These are phyloP conservation scores for Parachaetomium inaequale DNA, from an alignment of 495 filamentous ascomycete genomes.

Conservation along the genomic window DNA sequence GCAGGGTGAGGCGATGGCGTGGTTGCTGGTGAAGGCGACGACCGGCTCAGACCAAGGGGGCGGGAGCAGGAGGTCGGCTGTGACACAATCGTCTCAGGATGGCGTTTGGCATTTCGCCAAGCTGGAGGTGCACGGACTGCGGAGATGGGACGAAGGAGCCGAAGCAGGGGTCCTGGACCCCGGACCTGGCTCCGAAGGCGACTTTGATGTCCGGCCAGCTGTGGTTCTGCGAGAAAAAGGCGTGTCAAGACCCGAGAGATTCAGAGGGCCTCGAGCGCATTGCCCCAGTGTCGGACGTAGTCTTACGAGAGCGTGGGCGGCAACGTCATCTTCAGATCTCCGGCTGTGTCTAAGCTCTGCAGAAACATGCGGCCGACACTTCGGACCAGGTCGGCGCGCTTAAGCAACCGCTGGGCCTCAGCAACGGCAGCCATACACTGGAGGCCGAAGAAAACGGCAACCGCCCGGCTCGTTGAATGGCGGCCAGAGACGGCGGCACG, in stretches of 20 bases:
- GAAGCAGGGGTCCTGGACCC: neutral
- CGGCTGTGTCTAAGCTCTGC: neutral
- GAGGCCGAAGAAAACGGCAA: constrained; percentile 3
- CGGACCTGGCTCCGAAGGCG: constrained; percentile 7
- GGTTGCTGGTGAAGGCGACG: neutral
- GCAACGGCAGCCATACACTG: constrained; percentile 1
- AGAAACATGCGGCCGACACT: constrained; percentile 15
- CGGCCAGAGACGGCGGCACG: constrained; percentile 1
- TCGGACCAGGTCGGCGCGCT: constrained; percentile 15
- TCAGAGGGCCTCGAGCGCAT: too few species aligned
- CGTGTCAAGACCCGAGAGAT: too few species aligned
- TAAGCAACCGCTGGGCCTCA: constrained; percentile 10
- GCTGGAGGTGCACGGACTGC: constrained; percentile 18
- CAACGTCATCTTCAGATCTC: neutral
- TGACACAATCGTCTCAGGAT: constrained; percentile 49
- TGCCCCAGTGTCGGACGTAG: too few species aligned
- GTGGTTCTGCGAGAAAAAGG: too few species aligned
- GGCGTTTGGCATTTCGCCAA: constrained; percentile 44
- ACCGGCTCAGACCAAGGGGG: constrained; percentile 28
- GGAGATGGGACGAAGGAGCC: constrained; percentile 16
- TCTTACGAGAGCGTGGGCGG: neutral
- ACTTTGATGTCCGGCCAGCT: neutral
- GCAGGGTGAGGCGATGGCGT: neutral
- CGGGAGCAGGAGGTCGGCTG: constrained; percentile 38
- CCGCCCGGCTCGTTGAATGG: constrained; percentile 15